Evolutionary conservation across 1,139 yeast genomes (phyloP), one percentile per base, ranked within the genome.

Genomic region (Yamadazyma diddensiae): DNA sequence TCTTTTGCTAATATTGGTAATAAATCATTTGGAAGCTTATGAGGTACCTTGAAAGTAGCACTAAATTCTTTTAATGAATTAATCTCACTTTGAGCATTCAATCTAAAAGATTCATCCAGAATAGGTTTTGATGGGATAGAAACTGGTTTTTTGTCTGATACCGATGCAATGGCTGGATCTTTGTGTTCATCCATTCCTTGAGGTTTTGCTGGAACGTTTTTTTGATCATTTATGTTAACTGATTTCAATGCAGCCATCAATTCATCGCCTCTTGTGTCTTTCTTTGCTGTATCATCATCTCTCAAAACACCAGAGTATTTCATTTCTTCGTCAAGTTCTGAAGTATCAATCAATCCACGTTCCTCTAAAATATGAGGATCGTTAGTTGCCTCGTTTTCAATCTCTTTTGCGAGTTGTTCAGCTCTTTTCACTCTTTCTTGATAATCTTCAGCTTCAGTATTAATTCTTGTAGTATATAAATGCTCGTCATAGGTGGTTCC

Each of bases 281-380:
- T 42, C 16, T 30, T 36, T 6, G 21, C 7, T 7, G 19, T 13
- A n/a, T 15, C 24, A 8, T 34, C 33, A 26, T 36, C 37, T 45
- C 65, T 55, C 37, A 70, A 76, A 33, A 92, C 98, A 28, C 97
- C 97, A 3, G 97, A 87, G 53, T 90, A 92, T 59, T 85, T 85
- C 57, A 88, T 97, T 56, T 94, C 99, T 60, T 92, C 98, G 56
- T 92, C 97, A 47, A 85, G 46, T 3, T 95, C 96, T 41, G 84
- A 75, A 53, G 86, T 95, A 52, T 86, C 95, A 24, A 83, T 74
- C 14, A 55, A 55, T 14, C 96, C 96, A 55, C 98, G 78, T 58
- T 92, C 98, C 55, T 92, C 98, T 41, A 94, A 87, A 22, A 90
- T 46, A 57, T 92, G 97, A 23, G 77, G 65, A 53, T 86, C 88